Base-by-base conservation (phyloP, 768 basidiomycete species). In the Mycena crocata region DNA sequence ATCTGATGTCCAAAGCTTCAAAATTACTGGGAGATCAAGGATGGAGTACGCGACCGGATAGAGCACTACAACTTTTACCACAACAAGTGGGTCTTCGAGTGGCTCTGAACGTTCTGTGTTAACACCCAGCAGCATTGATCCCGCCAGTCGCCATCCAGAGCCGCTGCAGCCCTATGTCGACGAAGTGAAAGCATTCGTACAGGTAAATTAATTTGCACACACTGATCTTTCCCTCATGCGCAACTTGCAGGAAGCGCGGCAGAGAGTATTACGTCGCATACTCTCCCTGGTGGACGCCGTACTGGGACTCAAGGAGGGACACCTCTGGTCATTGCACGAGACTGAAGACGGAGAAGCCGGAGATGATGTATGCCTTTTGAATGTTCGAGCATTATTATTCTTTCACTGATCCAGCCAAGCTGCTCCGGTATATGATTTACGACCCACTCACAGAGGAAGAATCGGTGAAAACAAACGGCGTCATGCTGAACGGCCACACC, bases 401-500 rank as follows among this genome's bases (percentile, higher is more conserved):
- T 17, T 15, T 30, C 10, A 31, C 19, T 55, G 24, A 57, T 39
- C 4, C 45, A 34, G 56, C 23, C 40, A 23, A 79, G 78, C 66
- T 77, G 21, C 49, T 78, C 14, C 72, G 79, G 19, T 80, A 80
- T 56, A 80, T 80, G 79, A 74, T 80, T 12, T 80, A 78, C 71
- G 76, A 79, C 60, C 78, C 78, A 32, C 71, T 79, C 14, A 78
- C 76, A 0, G 51, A 70, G 7, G 72, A 73, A 32, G 79, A 80
- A 54, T 68, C 72, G 15, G 37, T 56, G 3, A 78, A 71, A 60
- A 80, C 78, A 6, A 80, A 80, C 57, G 75, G 75, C 10, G 79
- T 80, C 56, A 80, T 80, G 78, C 62, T 80, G 44, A 77, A 78
- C 56, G 78, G 78, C 10, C 79, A 80, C 65, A 79, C 79, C 30